Evolutionary conservation across 2,329 filamentous ascomycete genomes (phyloP).

Genomic region (Apiospora kogelbergensis): DNA sequence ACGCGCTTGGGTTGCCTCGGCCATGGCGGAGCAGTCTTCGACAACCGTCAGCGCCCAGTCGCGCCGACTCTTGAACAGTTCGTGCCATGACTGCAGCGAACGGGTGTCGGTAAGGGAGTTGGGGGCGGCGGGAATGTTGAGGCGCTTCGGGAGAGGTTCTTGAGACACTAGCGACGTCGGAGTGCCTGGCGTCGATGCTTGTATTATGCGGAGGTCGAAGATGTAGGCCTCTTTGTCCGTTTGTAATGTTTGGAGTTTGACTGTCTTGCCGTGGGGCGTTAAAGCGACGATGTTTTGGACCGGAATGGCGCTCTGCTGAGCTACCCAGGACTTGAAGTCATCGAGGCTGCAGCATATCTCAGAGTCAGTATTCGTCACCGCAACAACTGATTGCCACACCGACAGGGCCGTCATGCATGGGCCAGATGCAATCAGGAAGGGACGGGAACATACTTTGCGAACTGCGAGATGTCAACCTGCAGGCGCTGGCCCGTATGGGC

Average conservation of each 20-base stretch:
- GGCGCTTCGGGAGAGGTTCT: slow-evolving; percentile 52
- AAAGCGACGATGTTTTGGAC: slow-evolving; percentile 81
- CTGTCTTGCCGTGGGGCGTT: slow-evolving; percentile 79
- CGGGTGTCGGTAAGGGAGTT: slow-evolving; percentile 79
- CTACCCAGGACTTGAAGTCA: slow-evolving; percentile 80
- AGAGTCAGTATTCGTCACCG: slow-evolving; percentile 21
- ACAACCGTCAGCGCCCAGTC: slow-evolving; percentile 75
- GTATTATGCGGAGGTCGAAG: slow-evolving; percentile 79
- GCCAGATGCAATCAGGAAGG: slow-evolving; percentile 6
- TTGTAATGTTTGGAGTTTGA: slow-evolving; percentile 77
- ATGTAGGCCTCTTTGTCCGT: slow-evolving; percentile 90
- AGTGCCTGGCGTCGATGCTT: slow-evolving; percentile 46
- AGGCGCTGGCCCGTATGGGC: slow-evolving; percentile 91
- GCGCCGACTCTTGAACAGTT: slow-evolving; percentile 77
- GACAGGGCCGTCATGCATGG: neutral
- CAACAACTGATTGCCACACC: slow-evolving; percentile 11
- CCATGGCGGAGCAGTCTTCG: slow-evolving; percentile 67
- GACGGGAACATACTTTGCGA: slow-evolving; percentile 64
- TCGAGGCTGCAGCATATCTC: slow-evolving; percentile 61
- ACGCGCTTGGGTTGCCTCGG: slow-evolving; percentile 60
- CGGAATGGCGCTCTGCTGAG: slow-evolving; percentile 71
- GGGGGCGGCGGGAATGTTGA: slow-evolving; percentile 66
- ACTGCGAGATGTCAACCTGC: slow-evolving; percentile 72
- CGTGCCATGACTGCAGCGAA: slow-evolving; percentile 83
- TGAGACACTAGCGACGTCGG: slow-evolving; percentile 47